Evolutionary conservation across 768 basidiomycete genomes (phyloP).

Genomic region (Pleurotus djamor): DNA sequence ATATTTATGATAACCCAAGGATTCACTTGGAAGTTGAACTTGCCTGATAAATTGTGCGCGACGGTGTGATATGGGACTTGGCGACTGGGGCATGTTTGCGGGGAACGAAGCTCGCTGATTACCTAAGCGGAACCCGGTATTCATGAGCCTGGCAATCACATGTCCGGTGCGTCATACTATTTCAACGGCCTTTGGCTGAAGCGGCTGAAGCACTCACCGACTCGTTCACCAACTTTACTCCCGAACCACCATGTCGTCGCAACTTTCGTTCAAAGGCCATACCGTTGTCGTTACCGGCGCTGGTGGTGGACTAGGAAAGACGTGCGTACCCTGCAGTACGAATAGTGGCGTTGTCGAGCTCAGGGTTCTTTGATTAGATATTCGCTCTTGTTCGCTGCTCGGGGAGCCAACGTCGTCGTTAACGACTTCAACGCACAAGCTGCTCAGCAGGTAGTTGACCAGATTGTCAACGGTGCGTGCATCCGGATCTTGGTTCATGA

Average conservation of each 20-base stretch:
- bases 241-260: conserved; percentile 33
- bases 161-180: conserved; percentile 10
- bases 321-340: conserved; percentile 50
- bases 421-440: conserved; percentile 90
- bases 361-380: conserved; percentile 49
- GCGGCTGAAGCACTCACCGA: background rate
- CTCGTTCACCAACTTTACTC: background rate
- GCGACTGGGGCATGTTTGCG: background rate
- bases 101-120: background rate
- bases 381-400: conserved; percentile 86
- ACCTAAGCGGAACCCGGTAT: background rate
- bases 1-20: conserved; percentile 1
- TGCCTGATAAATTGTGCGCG: background rate
- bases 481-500: background rate
- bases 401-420: conserved; percentile 92
- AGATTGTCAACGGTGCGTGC: conserved; percentile 76
- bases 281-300: conserved; percentile 96
- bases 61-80: background rate
- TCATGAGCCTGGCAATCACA: conserved; percentile 5
- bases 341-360: background rate
- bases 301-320: conserved; percentile 90
- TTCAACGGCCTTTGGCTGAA: background rate
- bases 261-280: conserved; percentile 77
- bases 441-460: conserved; percentile 89
- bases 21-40: background rate